These are phyloP conservation scores for Eucalyptus lansdowneana DNA, from an alignment of 345 rosid genomes.

Conservation along the genomic window DNA sequence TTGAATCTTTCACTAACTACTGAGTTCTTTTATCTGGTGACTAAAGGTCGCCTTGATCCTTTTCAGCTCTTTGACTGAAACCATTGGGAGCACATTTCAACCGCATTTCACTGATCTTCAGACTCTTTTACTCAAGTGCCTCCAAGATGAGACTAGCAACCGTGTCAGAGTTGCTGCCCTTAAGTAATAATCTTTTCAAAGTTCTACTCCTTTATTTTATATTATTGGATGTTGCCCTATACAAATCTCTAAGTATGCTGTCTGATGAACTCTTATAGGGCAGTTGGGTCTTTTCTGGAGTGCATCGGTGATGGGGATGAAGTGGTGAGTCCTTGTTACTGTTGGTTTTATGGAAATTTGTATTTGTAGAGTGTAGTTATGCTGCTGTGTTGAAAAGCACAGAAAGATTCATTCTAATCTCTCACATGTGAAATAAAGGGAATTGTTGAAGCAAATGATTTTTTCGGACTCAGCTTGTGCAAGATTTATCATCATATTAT, in stretches of 20 bases:
- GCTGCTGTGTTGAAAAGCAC: neutral
- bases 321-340: slow-evolving; percentile 46
- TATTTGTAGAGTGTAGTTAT: neutral
- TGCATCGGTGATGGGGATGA: slow-evolving; percentile 73
- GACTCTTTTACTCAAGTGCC: slow-evolving; percentile 82
- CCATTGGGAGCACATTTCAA: slow-evolving; percentile 79
- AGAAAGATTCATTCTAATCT: neutral
- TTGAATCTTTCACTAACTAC: neutral
- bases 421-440: neutral
- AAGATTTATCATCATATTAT: neutral
- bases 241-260: neutral
- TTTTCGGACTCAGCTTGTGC: neutral
- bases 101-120: slow-evolving; percentile 84
- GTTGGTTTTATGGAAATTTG: neutral
- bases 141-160: slow-evolving; percentile 87
- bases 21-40: slow-evolving; percentile 2
- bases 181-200: slow-evolving; percentile 37
- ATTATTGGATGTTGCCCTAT: neutral
- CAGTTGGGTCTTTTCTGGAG: slow-evolving; percentile 94
- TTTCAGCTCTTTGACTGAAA: slow-evolving; percentile 97
- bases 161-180: slow-evolving; percentile 97
- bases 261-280: slow-evolving; percentile 36
- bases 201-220: neutral
- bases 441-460: neutral
- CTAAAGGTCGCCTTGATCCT: slow-evolving; percentile 88